Evolutionary conservation across 305 asterid species (phyloP).

Genomic region (Fraxinus platypoda): DNA sequence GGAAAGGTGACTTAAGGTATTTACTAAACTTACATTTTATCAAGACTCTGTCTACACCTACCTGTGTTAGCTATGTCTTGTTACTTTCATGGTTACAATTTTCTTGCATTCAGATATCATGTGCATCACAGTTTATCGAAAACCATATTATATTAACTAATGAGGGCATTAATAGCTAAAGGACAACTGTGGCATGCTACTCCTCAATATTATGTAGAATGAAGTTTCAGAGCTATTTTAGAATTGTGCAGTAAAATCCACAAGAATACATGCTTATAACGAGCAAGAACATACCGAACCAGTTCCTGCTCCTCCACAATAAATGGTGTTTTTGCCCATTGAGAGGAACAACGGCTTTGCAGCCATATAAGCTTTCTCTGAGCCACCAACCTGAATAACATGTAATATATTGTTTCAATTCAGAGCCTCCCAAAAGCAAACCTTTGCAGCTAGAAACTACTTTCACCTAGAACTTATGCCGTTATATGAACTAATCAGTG

Average conservation of each 20-base stretch:
- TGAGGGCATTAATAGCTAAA: neutral
- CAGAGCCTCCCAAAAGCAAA: constrained; percentile 11
- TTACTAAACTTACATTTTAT: neutral
- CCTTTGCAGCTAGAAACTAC: neutral
- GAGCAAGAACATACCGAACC: constrained; percentile 67
- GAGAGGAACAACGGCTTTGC: constrained; percentile 76
- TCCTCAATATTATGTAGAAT: neutral
- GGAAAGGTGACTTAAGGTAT: neutral
- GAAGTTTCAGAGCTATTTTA: neutral
- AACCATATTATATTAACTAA: neutral
- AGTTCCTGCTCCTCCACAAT: constrained; percentile 97
- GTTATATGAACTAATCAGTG: neutral
- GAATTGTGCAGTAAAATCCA: neutral
- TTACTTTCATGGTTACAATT: neutral
- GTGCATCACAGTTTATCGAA: neutral
- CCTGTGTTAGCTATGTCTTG: neutral
- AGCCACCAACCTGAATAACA: constrained; percentile 78
- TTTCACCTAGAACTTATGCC: neutral
- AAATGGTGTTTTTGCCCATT: constrained; percentile 81
- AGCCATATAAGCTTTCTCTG: constrained; percentile 66
- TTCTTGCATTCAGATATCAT: neutral
- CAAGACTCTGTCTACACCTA: neutral
- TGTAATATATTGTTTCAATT: constrained; percentile 18
- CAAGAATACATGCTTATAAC: neutral
- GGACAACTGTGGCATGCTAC: neutral